Conservation (phyloP, 2,329 filamentous ascomycete species). For the Sclerotinia trifoliorum region DNA sequence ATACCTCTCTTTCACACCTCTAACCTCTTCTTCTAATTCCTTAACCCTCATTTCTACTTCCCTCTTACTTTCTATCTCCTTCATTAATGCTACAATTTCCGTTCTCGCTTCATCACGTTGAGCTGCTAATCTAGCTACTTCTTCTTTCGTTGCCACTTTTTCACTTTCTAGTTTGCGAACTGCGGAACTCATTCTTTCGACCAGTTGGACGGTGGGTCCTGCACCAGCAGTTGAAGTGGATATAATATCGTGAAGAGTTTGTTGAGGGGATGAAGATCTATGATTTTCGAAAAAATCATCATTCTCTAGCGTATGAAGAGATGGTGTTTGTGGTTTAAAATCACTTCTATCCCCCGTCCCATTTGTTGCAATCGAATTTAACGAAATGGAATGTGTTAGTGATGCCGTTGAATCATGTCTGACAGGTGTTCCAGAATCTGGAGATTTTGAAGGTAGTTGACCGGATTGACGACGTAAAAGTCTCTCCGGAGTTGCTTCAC, state of each 20-base stretch:
- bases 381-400: conserved; percentile 21
- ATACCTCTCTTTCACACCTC: conserved; percentile 72
- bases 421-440: conserved; percentile 36
- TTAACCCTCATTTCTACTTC: conserved; percentile 58
- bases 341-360: conserved; percentile 25
- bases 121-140: conserved; percentile 72
- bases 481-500: conserved; percentile 32
- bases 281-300: conserved; percentile 52
- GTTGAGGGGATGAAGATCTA: conserved; percentile 60
- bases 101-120: conserved; percentile 90
- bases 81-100: conserved; percentile 88
- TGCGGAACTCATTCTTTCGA: conserved; percentile 92
- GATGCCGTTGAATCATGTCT: conserved; percentile 38
- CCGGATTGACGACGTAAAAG: conserved; percentile 34
- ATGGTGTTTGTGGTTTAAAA: conserved; percentile 28
- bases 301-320: conserved; percentile 41
- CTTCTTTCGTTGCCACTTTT: conserved; percentile 84
- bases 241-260: conserved; percentile 77
- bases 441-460: conserved; percentile 32
- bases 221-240: conserved; percentile 87
- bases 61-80: conserved; percentile 73
- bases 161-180: conserved; percentile 89
- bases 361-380: conserved; percentile 26
- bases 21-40: conserved; percentile 66
- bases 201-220: conserved; percentile 89